phyloP scores from a whole-genome alignment of 345 rosid genomes.

The Punica granatum region DNA sequence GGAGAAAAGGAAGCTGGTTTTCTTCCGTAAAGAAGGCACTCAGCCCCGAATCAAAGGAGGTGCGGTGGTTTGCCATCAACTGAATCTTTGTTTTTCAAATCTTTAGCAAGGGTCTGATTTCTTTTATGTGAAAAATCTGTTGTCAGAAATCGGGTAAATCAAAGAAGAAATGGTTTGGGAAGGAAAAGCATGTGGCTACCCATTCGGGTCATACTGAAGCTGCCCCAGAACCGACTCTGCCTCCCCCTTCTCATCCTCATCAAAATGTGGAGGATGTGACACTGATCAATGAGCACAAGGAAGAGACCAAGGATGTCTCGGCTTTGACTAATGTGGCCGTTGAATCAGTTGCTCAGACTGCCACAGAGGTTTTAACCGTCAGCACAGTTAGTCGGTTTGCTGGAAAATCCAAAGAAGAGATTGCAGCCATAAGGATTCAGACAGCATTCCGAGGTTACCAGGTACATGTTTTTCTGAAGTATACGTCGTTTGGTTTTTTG shows the following conservation, averaged over 20 bases:
- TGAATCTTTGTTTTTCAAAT: not conserved
- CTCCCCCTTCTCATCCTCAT: constrained; percentile 33
- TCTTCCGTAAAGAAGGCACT: constrained; percentile 77
- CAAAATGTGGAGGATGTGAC: constrained; percentile 39
- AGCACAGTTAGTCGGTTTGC: constrained; percentile 26
- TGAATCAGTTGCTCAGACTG: constrained; percentile 20
- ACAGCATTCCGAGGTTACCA: constrained; percentile 73
- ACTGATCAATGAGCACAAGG: constrained; percentile 36
- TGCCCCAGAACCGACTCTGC: constrained; percentile 20
- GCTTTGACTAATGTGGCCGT: constrained; percentile 23
- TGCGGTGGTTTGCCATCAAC: constrained; percentile 11
- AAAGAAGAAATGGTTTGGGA: constrained; percentile 42
- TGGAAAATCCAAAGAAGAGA: constrained; percentile 71
- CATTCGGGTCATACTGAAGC: constrained; percentile 21
- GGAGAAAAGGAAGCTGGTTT: constrained; percentile 95
- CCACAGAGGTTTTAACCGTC: constrained; percentile 33
- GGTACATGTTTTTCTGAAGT: constrained; percentile 24
- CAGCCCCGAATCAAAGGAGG: constrained; percentile 69
- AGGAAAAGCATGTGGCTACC: constrained; percentile 34
- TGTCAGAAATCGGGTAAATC: constrained; percentile 27
- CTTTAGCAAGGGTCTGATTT: not conserved
- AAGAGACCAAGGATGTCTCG: constrained; percentile 22
- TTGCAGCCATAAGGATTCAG: constrained; percentile 84
- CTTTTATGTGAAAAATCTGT: not conserved
- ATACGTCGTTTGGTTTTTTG: no score